Conservation (phyloP, 495 filamentous ascomycete genomes). For the Chaetomidium leptoderma region DNA sequence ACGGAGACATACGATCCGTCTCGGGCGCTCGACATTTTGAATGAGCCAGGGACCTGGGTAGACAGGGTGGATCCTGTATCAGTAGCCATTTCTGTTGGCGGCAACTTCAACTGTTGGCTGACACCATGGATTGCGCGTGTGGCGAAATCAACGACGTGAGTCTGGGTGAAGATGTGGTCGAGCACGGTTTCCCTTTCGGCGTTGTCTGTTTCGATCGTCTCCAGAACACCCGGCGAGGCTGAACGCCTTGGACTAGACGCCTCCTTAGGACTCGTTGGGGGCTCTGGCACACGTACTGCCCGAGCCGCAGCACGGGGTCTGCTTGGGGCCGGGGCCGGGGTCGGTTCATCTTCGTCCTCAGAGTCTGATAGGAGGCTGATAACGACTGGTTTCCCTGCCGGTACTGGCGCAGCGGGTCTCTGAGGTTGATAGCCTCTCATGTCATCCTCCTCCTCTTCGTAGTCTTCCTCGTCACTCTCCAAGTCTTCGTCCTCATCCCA, state of each 20-base stretch:
- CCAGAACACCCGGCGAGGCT: background rate
- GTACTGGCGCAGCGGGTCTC: background rate
- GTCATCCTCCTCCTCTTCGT: conserved; percentile 17
- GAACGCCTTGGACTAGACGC: background rate
- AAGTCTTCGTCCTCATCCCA: conserved; percentile 28
- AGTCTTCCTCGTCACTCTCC: conserved; percentile 20
- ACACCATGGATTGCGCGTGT: background rate
- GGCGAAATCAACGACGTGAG: conserved; percentile 24
- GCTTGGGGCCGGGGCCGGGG: conserved; percentile 15
- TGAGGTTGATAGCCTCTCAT: background rate
- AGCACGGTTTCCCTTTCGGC: background rate
- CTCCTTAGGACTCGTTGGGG: background rate
- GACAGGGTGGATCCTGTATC: background rate
- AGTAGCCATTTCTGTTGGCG: background rate
- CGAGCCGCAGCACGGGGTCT: conserved; percentile 1
- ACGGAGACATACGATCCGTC: background rate
- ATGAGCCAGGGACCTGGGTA: background rate
- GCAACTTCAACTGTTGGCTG: background rate
- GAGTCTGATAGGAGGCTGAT: conserved; percentile 39
- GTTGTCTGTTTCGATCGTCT: conserved; percentile 2
- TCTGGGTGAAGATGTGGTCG: background rate
- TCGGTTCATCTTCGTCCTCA: conserved; percentile 31
- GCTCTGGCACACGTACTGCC: background rate
- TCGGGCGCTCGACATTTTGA: background rate
- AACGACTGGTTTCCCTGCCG: conserved; percentile 28